These are phyloP conservation scores for Hippophae tibetana DNA, from an alignment of 306 rosid genomes.

Conservation along the genomic window DNA sequence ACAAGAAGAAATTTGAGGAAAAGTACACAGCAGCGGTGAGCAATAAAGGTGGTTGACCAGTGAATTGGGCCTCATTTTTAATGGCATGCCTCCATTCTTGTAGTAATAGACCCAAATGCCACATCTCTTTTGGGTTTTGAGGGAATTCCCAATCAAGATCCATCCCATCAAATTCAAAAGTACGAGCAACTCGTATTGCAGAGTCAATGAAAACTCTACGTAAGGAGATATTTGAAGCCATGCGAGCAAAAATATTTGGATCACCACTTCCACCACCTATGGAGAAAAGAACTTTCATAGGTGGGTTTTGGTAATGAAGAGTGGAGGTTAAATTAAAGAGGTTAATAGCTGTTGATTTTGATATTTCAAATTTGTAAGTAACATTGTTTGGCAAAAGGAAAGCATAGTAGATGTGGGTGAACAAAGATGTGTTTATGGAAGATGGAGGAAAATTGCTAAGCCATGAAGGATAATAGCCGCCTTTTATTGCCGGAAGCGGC, in stretches of 20 bases:
- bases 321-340: conserved; percentile 41
- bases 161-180: conserved; percentile 52
- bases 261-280: conserved; percentile 41
- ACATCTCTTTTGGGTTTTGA: conserved; percentile 29
- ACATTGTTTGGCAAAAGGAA: conserved; percentile 36
- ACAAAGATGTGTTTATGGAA: conserved; percentile 47
- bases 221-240: conserved; percentile 29
- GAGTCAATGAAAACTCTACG: conserved; percentile 54
- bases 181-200: conserved; percentile 33
- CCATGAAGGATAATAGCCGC: conserved; percentile 40
- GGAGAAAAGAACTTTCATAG: conserved; percentile 36
- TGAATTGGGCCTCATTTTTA: conserved; percentile 15
- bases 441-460: conserved; percentile 41
- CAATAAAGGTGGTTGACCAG: conserved; percentile 27
- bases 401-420: conserved; percentile 59
- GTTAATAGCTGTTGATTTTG: conserved; percentile 18
- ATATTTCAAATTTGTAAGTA: conserved; percentile 26
- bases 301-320: conserved; percentile 21
- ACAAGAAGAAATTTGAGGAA: conserved; percentile 26
- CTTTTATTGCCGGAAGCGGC: conserved; percentile 29
- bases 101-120: conserved; percentile 26
- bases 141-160: conserved; percentile 82
- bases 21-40: conserved; percentile 67
- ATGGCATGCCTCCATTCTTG: conserved; percentile 31
- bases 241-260: conserved; percentile 22